phyloP scores from a whole-genome alignment of 1,284 basidiomycete genomes.

The Rhizoctonia solani region DNA sequence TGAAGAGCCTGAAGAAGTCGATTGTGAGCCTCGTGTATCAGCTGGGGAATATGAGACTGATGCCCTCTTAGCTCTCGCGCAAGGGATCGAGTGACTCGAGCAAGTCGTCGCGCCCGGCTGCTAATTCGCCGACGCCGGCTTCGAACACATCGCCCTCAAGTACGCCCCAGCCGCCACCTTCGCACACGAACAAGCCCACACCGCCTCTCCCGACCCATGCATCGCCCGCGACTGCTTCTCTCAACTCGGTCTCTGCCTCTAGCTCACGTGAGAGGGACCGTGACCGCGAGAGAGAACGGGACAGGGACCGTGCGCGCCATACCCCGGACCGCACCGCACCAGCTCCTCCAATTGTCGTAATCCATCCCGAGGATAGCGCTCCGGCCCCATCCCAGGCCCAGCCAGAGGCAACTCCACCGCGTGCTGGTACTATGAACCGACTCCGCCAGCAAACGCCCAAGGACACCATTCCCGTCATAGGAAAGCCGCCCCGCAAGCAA shows the following conservation, averaged over 20 bases:
- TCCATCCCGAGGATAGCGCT: slow-evolving; percentile 66
- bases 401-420: slow-evolving; percentile 57
- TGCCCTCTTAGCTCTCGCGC: slow-evolving; percentile 40
- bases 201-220: slow-evolving; percentile 49
- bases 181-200: slow-evolving; percentile 66
- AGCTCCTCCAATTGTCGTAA: slow-evolving; percentile 86
- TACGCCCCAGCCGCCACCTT: slow-evolving; percentile 40
- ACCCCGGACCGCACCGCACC: slow-evolving; percentile 42
- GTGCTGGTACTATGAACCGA: slow-evolving; percentile 62
- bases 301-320: slow-evolving; percentile 44
- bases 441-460: slow-evolving; percentile 72
- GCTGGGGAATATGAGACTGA: neutral
- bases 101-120: slow-evolving; percentile 27
- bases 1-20: slow-evolving; percentile 91
- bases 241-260: slow-evolving; percentile 34
- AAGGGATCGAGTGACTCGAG: slow-evolving; percentile 39
- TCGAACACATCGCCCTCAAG: slow-evolving; percentile 29
- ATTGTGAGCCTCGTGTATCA: slow-evolving; percentile 56
- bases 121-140: slow-evolving; percentile 30
- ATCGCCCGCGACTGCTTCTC: slow-evolving; percentile 24
- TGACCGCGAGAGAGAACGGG: neutral
- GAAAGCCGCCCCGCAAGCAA: slow-evolving; percentile 94
- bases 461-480: slow-evolving; percentile 93
- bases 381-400: neutral
- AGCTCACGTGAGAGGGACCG: slow-evolving; percentile 32